Conservation (phyloP, 441 rosid genomes). For the Populus trichocarpa region DNA sequence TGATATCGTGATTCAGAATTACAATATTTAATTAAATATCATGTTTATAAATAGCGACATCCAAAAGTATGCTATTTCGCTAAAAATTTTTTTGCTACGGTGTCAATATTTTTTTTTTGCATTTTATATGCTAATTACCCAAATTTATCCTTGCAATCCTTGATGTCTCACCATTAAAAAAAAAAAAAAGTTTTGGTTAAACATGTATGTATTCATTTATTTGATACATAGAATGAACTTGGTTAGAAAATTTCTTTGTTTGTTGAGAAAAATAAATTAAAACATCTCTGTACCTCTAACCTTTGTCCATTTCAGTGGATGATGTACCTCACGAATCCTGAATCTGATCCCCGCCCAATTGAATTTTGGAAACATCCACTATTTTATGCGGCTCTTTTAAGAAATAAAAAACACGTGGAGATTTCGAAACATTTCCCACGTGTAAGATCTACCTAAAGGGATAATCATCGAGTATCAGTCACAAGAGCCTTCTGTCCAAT, state of each 20-base stretch:
- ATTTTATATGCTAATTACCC: too few relatives aligned
- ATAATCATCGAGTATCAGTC: neutral
- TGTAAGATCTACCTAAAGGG: neutral
- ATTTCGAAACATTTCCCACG: neutral
- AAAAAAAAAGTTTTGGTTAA: neutral
- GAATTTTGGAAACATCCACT: neutral
- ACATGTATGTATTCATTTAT: too few relatives aligned
- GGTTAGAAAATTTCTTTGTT: neutral
- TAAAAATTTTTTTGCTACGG: rapidly evolving
- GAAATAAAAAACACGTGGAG: neutral
- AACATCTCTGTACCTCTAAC: neutral
- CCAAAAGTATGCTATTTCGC: too few relatives aligned
- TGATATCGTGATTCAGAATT: too few relatives aligned
- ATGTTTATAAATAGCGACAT: rapidly evolving
- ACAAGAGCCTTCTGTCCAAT: neutral
- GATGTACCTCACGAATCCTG: neutral
- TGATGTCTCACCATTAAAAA: neutral
- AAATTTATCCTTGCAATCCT: too few relatives aligned
- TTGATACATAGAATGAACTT: neutral
- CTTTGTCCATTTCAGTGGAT: neutral
- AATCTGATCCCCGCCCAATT: neutral
- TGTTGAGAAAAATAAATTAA: too few relatives aligned
- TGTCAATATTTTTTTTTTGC: too few relatives aligned
- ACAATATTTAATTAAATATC: too few relatives aligned
- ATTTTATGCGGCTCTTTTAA: neutral